phyloP scores from a whole-genome alignment of 2,329 filamentous ascomycete species.

The Diaporthe humulicola region DNA sequence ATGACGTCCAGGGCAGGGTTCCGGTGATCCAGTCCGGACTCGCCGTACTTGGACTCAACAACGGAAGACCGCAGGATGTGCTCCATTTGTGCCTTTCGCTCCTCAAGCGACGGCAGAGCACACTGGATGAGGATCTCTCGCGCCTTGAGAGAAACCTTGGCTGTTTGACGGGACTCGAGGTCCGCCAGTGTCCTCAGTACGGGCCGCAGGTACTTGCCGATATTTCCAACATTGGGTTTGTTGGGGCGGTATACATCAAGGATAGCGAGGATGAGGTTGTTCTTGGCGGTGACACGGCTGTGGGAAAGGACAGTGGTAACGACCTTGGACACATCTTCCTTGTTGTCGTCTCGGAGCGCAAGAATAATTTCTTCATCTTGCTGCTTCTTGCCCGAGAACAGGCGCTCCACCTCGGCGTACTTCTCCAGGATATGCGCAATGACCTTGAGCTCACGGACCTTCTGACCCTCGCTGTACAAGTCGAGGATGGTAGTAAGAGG shows the following conservation, averaged over 20 bases:
- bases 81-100: conserved; percentile 97
- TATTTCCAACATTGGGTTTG: conserved; percentile 88
- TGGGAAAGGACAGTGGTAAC: conserved; percentile 93
- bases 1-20: conserved; percentile 91
- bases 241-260: conserved; percentile 96
- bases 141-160: conserved; percentile 97
- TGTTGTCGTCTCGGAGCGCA: conserved; percentile 94
- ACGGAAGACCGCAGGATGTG: conserved; percentile 97
- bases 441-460: conserved; percentile 88
- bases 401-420: conserved; percentile 86
- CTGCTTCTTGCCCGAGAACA: conserved; percentile 86
- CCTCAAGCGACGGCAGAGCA: conserved; percentile 94
- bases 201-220: conserved; percentile 88
- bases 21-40: conserved; percentile 96
- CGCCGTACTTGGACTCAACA: conserved; percentile 95
- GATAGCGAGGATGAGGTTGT: conserved; percentile 90
- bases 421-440: conserved; percentile 84
- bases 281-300: conserved; percentile 93
- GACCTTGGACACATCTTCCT: conserved; percentile 88
- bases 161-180: conserved; percentile 85
- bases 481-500: conserved; percentile 85
- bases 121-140: conserved; percentile 98
- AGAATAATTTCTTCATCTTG: conserved; percentile 96
- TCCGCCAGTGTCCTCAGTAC: conserved; percentile 89
- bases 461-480: conserved; percentile 87